A percentile compares a stretch with the other conserved stretches of the same genome.
These are phyloP conservation scores for Cynara cardunculus DNA, from an alignment of 129 eudicot species.

Conservation along the genomic window DNA sequence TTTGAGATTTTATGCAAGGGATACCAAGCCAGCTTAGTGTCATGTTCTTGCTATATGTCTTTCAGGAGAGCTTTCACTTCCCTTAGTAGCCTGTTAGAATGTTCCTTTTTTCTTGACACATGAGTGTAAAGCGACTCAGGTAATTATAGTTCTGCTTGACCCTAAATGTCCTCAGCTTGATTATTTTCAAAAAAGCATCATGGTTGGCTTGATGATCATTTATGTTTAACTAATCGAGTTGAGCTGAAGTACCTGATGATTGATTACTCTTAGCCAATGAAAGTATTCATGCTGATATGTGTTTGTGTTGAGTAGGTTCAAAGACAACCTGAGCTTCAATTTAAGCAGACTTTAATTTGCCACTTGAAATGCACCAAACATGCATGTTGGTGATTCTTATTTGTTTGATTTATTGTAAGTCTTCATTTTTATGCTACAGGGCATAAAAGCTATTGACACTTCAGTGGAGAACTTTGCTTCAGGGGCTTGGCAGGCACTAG, in stretches of 20 bases:
- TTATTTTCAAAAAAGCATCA: no score
- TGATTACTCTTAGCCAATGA: background rate
- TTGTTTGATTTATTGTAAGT: background rate
- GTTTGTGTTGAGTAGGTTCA: background rate
- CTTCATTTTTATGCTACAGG: slow-evolving; percentile 43
- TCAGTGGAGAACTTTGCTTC: slow-evolving; percentile 83
- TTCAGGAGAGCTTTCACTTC: no score
- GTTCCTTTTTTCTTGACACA: no score
- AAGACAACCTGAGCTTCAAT: background rate
- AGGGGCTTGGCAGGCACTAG: slow-evolving; percentile 96
- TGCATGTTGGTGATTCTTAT: background rate
- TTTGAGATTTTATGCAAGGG: no score
- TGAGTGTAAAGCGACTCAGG: no score
- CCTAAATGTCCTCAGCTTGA: background rate
- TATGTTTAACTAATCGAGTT: background rate
- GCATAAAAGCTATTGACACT: slow-evolving; percentile 70
- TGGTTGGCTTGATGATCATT: background rate
- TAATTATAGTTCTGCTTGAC: background rate
- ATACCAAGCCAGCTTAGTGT: no score
- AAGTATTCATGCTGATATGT: background rate
- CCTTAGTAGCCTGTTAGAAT: no score
- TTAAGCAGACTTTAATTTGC: background rate
- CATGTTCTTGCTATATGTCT: no score
- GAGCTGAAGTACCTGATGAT: background rate
- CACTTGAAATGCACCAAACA: background rate